These are phyloP conservation scores for Fusarium avenaceum DNA, from an alignment of 2,329 filamentous ascomycete genomes.

Conservation along the genomic window DNA sequence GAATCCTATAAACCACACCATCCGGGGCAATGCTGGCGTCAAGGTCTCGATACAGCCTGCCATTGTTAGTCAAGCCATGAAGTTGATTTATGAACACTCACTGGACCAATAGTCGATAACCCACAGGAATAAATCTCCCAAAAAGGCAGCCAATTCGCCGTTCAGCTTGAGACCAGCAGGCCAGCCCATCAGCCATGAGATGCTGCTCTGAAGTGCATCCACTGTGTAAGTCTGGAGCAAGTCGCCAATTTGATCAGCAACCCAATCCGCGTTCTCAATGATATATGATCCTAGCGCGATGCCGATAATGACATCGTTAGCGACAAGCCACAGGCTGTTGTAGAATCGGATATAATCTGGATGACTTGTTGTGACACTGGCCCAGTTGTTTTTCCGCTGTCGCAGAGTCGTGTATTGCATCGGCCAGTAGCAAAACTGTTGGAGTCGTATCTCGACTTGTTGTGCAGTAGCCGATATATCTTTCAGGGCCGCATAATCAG, in stretches of 20 bases:
- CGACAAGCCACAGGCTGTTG: slow-evolving; percentile 97
- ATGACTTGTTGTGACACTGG: slow-evolving; percentile 93
- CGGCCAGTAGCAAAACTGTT: slow-evolving; percentile 99
- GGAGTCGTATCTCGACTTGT: slow-evolving; percentile 94
- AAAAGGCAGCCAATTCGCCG: slow-evolving; percentile 90
- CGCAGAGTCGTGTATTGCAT: slow-evolving; percentile 94
- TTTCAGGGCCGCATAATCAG: slow-evolving; percentile 86
- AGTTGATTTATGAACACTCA: slow-evolving; percentile 57
- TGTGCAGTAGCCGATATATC: slow-evolving; percentile 97
- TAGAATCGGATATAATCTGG: slow-evolving; percentile 99
- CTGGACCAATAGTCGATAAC: slow-evolving; percentile 98
- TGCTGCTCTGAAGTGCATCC: slow-evolving; percentile 87
- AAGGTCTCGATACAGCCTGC: slow-evolving; percentile 82
- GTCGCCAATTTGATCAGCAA: slow-evolving; percentile 82
- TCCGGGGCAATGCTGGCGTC: slow-evolving; percentile 82
- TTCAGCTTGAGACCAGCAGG: slow-evolving; percentile 96
- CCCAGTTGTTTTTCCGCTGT: slow-evolving; percentile 92
- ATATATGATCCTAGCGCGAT: slow-evolving; percentile 97
- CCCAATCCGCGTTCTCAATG: slow-evolving; percentile 90
- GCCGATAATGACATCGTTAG: slow-evolving; percentile 98
- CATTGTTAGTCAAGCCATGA: slow-evolving; percentile 39
- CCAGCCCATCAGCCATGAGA: slow-evolving; percentile 96
- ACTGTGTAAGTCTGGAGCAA: slow-evolving; percentile 87
- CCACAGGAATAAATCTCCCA: slow-evolving; percentile 97
- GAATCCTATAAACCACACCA: slow-evolving; percentile 94